Evolutionary conservation across 305 asterid genomes (phyloP).

Genomic region (Solanum hybrid): DNA sequence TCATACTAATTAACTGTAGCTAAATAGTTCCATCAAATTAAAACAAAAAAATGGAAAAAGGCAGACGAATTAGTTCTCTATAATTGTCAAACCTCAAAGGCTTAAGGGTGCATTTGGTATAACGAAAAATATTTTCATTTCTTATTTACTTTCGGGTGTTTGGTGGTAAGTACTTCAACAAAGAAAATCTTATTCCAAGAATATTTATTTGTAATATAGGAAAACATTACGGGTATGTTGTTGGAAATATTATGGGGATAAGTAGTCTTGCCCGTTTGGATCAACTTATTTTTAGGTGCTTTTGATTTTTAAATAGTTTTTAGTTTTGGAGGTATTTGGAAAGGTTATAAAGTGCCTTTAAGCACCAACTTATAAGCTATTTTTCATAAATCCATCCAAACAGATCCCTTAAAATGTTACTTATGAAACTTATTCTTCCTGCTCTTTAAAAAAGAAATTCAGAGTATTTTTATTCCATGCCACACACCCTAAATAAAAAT

Average conservation of each 20-base stretch:
- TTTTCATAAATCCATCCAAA: neutral
- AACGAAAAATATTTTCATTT: neutral
- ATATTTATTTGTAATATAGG: no score
- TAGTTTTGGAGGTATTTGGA: no score
- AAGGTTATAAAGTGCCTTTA: neutral
- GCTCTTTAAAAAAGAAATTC: no score
- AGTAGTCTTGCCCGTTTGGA: neutral
- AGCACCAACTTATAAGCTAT: no score
- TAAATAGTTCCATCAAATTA: neutral
- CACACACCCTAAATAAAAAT: neutral
- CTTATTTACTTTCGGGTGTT: neutral
- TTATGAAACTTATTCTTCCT: neutral
- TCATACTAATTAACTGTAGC: neutral
- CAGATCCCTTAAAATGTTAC: neutral
- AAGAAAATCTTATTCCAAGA: neutral
- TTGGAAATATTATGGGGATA: neutral
- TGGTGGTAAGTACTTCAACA: neutral
- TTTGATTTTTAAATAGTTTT: no score
- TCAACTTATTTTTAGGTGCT: no score
- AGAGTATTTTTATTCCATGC: neutral
- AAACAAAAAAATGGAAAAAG: neutral
- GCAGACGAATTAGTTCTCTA: neutral
- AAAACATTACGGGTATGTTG: no score
- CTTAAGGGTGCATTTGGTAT: neutral
- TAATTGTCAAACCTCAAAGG: neutral